These are phyloP conservation scores for Pueraria montana DNA, from an alignment of 306 rosid genomes.

Conservation along the genomic window DNA sequence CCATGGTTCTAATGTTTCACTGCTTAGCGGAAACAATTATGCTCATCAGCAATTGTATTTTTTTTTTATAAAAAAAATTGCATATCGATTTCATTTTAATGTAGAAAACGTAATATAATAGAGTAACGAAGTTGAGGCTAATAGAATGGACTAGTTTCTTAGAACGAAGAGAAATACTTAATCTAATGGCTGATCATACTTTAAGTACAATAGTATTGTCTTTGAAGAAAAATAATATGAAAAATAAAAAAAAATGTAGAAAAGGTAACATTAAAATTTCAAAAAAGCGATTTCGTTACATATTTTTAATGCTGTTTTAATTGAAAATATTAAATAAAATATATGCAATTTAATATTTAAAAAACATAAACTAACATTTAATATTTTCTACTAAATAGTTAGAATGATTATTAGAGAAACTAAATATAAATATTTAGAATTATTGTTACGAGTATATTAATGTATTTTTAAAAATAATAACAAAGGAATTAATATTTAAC, in stretches of 20 bases:
- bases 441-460: background rate
- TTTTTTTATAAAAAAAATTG: no score
- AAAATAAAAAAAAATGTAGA: background rate
- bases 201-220: no score
- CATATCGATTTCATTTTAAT: no score
- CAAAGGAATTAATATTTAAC: background rate
- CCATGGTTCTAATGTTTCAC: no score
- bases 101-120: no score
- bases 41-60: no score
- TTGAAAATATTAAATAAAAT: background rate
- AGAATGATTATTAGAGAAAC: background rate
- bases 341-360: background rate
- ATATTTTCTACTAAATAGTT: background rate
- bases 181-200: no score
- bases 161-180: no score
- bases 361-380: background rate
- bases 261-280: background rate
- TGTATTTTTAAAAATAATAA: background rate
- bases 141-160: no score
- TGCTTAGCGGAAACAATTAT: no score
- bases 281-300: background rate
- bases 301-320: background rate
- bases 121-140: no score
- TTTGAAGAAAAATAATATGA: no score
- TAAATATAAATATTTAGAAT: background rate